These are phyloP conservation scores for Alternaria gaisen DNA, from an alignment of 2,329 filamentous ascomycete genomes.

Conservation along the genomic window DNA sequence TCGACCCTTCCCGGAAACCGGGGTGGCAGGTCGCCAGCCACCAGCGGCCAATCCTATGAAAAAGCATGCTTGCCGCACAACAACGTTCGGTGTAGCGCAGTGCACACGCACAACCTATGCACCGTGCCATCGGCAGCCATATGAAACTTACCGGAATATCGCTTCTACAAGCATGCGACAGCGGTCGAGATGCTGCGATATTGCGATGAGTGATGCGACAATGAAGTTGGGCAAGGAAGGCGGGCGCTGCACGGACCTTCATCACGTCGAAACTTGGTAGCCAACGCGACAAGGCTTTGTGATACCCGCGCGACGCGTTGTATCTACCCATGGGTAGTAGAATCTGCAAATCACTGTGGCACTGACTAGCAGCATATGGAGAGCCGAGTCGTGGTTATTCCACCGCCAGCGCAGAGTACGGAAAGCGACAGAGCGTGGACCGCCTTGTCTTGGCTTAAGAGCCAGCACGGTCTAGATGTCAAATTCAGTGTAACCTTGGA, in stretches of 20 bases:
- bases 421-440: background rate
- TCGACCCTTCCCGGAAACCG: slow-evolving; percentile 18
- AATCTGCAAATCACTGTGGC: slow-evolving; percentile 1
- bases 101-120: slow-evolving; percentile 26
- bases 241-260: slow-evolving; percentile 18
- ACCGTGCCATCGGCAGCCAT: slow-evolving; percentile 20
- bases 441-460: background rate
- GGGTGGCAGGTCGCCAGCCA: slow-evolving; percentile 38
- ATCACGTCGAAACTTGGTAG: slow-evolving; percentile 6
- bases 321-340: slow-evolving; percentile 1
- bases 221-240: slow-evolving; percentile 1
- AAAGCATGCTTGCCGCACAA: slow-evolving; percentile 38
- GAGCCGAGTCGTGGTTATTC: background rate
- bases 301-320: slow-evolving; percentile 13
- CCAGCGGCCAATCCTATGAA: slow-evolving; percentile 20
- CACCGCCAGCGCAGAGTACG: slow-evolving; percentile 8
- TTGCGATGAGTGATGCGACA: slow-evolving; percentile 15
- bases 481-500: background rate
- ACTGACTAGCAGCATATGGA: background rate
- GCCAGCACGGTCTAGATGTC: background rate
- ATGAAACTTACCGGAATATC: slow-evolving; percentile 24
- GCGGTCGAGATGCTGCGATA: slow-evolving; percentile 14
- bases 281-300: slow-evolving; percentile 11
- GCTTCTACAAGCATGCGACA: slow-evolving; percentile 17
- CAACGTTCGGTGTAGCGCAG: slow-evolving; percentile 25